These are phyloP conservation scores for Mycena venus DNA, from an alignment of 768 basidiomycete genomes.

Conservation along the genomic window DNA sequence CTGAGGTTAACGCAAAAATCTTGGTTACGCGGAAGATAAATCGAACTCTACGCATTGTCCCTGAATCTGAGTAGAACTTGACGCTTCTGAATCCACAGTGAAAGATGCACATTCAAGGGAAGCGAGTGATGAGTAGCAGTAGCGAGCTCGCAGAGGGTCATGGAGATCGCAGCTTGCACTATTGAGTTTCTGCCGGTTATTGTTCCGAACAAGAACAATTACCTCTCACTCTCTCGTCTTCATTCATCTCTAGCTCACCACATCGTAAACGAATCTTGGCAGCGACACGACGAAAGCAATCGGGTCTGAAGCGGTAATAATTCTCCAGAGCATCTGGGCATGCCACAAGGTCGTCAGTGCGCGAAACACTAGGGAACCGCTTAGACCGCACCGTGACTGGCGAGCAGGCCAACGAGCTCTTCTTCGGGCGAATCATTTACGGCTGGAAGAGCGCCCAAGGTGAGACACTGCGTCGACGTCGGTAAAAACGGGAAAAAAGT, in stretches of 20 bases:
- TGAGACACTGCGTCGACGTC: constrained; percentile 9
- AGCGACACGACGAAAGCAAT: constrained; percentile 74
- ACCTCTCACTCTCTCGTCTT: constrained; percentile 74
- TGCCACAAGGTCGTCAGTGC: constrained; percentile 41
- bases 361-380: not conserved
- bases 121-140: constrained; percentile 77
- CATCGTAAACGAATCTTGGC: constrained; percentile 63
- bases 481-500: not conserved
- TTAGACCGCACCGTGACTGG: constrained; percentile 27
- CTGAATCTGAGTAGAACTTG: constrained; percentile 40
- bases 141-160: constrained; percentile 86
- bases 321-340: constrained; percentile 58
- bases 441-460: constrained; percentile 1
- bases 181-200: not conserved
- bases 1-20: not conserved
- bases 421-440: not conserved
- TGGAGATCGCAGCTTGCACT: constrained; percentile 74
- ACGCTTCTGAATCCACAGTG: constrained; percentile 35
- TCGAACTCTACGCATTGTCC: constrained; percentile 68
- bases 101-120: constrained; percentile 75
- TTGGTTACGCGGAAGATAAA: not conserved
- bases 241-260: constrained; percentile 68
- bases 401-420: constrained; percentile 26
- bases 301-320: constrained; percentile 62
- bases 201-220: not conserved